Conservation (phyloP, 805 yeast genomes). For the Alloascoidea africana region DNA sequence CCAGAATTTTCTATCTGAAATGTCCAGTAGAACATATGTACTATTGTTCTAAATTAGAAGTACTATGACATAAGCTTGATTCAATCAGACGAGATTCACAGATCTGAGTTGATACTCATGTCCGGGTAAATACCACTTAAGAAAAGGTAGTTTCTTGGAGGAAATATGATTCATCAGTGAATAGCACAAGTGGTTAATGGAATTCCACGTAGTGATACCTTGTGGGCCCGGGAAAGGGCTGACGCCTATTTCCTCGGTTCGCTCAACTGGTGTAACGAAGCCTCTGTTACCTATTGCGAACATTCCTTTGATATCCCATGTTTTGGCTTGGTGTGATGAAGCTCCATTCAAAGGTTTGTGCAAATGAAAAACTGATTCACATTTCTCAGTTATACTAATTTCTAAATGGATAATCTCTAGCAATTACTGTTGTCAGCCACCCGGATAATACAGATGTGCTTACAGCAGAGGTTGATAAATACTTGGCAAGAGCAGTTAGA, state of each 20-base stretch:
- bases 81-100: no score
- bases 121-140: no score
- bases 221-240: constrained; percentile 76
- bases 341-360: constrained; percentile 48
- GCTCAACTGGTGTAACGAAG: constrained; percentile 58
- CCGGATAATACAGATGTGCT: constrained; percentile 31
- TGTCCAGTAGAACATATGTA: no score
- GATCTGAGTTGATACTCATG: no score
- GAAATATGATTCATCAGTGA: no score
- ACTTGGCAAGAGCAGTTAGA: constrained; percentile 23
- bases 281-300: constrained; percentile 85
- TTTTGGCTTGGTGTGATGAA: constrained; percentile 82
- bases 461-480: constrained; percentile 30
- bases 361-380: no score
- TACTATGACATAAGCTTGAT: no score
- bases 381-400: no score
- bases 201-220: constrained; percentile 78
- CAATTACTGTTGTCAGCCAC: constrained; percentile 48
- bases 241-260: constrained; percentile 51
- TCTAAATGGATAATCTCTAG: no score
- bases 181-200: constrained; percentile 44
- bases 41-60: no score
- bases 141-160: no score
- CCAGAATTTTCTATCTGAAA: no score
- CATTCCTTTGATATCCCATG: constrained; percentile 76